Evolutionary conservation across 2,329 filamentous ascomycete genomes (phyloP).

Genomic region (Hymenotorrendiella dingleyae): DNA sequence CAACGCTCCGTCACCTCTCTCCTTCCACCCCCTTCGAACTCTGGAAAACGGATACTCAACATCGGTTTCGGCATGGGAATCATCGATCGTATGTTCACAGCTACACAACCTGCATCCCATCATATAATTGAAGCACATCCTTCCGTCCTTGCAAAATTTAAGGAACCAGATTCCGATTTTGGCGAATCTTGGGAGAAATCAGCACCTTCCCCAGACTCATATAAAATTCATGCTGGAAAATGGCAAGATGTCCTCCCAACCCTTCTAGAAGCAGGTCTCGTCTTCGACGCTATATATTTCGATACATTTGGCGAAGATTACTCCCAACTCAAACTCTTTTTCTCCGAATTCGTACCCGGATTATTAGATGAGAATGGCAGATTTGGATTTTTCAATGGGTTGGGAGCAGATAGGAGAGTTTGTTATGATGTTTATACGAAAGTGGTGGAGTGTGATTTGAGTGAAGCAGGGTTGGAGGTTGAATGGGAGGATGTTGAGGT

Average conservation of each 20-base stretch:
- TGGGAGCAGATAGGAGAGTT: constrained; percentile 85
- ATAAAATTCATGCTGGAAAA: constrained; percentile 64
- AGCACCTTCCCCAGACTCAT: constrained; percentile 51
- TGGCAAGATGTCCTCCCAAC: constrained; percentile 77
- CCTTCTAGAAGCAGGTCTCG: constrained; percentile 60
- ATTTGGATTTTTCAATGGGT: constrained; percentile 85
- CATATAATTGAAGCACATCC: constrained; percentile 86
- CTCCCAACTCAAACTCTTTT: constrained; percentile 75
- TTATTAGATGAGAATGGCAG: constrained; percentile 66
- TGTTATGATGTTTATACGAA: constrained; percentile 96
- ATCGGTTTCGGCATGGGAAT: constrained; percentile 92
- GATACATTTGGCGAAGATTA: constrained; percentile 98
- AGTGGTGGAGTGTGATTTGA: constrained; percentile 84
- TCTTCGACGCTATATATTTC: constrained; percentile 90
- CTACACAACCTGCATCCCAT: constrained; percentile 60
- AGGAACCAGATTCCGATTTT: constrained; percentile 35
- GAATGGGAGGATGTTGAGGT: constrained; percentile 78
- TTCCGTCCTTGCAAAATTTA: constrained; percentile 63
- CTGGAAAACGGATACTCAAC: constrained; percentile 69
- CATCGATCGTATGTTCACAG: constrained; percentile 70
- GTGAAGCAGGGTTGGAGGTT: constrained; percentile 83
- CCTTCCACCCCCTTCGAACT: constrained; percentile 38
- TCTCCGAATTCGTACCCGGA: constrained; percentile 78
- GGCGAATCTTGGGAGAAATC: constrained; percentile 48
- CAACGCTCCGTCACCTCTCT: constrained; percentile 65